phyloP scores from a whole-genome alignment of 148 eudicot species.

The Camellia japonica region DNA sequence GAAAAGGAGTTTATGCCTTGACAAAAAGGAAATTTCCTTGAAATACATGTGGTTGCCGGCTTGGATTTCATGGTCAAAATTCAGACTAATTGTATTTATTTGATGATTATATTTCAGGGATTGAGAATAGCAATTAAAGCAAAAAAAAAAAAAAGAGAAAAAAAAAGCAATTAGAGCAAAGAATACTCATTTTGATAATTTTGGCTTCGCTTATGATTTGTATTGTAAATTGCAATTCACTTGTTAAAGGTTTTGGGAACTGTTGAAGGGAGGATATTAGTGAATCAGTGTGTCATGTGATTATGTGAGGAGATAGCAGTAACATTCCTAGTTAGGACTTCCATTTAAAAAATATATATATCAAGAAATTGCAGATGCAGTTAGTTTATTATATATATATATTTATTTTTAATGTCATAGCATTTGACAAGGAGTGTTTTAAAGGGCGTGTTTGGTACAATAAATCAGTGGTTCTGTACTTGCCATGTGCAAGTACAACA shows the following conservation, averaged over 20 bases:
- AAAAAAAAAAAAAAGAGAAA: too few relatives aligned
- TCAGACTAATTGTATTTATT: neutral
- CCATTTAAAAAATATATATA: neutral
- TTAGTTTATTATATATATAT: neutral
- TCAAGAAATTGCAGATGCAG: neutral
- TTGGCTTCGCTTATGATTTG: neutral
- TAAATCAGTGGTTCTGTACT: neutral
- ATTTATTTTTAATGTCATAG: neutral
- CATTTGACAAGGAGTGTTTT: neutral
- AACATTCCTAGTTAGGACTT: neutral
- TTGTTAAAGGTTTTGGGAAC: neutral
- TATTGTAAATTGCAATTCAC: neutral
- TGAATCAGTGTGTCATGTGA: neutral
- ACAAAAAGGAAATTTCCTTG: too few relatives aligned
- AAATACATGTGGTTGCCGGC: neutral
- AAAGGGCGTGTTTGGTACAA: neutral
- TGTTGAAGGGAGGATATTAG: neutral
- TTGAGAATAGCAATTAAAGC: too few relatives aligned
- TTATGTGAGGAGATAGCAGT: neutral
- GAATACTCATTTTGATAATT: neutral
- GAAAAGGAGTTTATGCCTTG: neutral
- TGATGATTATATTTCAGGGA: neutral
- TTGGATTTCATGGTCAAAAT: neutral
- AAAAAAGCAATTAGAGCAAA: neutral
- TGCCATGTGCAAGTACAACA: neutral